Base-by-base conservation (phyloP, 495 filamentous ascomycete species). In the Peziza echinospora region DNA sequence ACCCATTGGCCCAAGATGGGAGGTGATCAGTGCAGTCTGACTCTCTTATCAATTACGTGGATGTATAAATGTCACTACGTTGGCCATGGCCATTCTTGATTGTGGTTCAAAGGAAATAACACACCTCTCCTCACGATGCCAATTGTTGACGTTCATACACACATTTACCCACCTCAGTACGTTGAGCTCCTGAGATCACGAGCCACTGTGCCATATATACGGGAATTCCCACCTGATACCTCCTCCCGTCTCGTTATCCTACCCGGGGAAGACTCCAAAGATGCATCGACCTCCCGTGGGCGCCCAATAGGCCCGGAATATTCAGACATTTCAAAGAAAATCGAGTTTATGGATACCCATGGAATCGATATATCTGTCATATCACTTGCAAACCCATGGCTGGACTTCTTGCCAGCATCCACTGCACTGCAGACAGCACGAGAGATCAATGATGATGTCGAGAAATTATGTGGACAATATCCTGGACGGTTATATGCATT, bases 351-450 rank as follows among this genome's bases (percentile, higher is more conserved):
- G 87, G 68, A 81, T 55, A 70, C 63, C 5, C 87, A 96, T 58
- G 60, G 62, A 21, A 93, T 96, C 55, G 71, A 78, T 57, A 75
- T 75, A 46, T 91, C 82, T 16, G 77, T 93, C 7, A 73, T 96
- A 57, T 86, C 80, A 0, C 78, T 93, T 39, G 87, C 87, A 21
- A 96, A 96, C 59, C 87, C 87, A 1, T 96, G 87, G 87, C 72
- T 96, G 1, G 87, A 93, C 61, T 93, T 93, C 58, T 65, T 93
- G 0, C 64, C 71, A 0, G 53, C 75, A 0, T 52, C 62, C 19
- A 72, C 78, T 48, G 80, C 80, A 2, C 71, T 69, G 10, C 57
- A 63, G 37, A 71, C 73, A 48, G 80, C 84, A 0, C 49, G 66
- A 26, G 63, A 60, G 4, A 73, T 92, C 60, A 96, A 93, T 62